Conservation (phyloP, 1,284 basidiomycete species). For the Sporisorium graminicola region DNA sequence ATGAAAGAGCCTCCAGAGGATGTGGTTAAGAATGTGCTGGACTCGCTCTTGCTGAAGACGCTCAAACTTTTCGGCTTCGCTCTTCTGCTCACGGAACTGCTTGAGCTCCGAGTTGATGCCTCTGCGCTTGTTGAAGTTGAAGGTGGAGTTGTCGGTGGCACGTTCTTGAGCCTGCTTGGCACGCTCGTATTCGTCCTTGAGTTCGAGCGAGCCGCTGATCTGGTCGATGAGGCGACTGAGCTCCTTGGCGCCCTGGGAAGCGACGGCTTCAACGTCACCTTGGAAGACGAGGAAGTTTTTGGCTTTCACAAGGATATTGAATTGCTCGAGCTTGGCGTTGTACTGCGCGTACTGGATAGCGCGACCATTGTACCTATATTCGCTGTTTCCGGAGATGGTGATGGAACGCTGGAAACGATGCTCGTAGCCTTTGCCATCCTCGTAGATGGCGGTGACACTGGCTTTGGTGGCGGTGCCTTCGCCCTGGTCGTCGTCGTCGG, state of each 20-base stretch:
- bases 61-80: slow-evolving; percentile 90
- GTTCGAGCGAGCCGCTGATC: slow-evolving; percentile 81
- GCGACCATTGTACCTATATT: slow-evolving; percentile 66
- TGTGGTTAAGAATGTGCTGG: slow-evolving; percentile 81
- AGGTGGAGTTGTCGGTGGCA: slow-evolving; percentile 91
- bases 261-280: slow-evolving; percentile 97
- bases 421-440: slow-evolving; percentile 81
- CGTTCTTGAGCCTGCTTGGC: slow-evolving; percentile 88
- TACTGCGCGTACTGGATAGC: slow-evolving; percentile 58
- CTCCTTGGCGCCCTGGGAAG: slow-evolving; percentile 91
- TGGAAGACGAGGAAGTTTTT: slow-evolving; percentile 99
- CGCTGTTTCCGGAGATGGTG: slow-evolving; percentile 82
- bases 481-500: slow-evolving; percentile 74
- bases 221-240: slow-evolving; percentile 92
- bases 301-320: slow-evolving; percentile 96
- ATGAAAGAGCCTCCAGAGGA: slow-evolving; percentile 90
- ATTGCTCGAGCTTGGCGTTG: slow-evolving; percentile 61
- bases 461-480: slow-evolving; percentile 89
- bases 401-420: slow-evolving; percentile 90
- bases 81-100: slow-evolving; percentile 96
- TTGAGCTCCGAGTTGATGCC: slow-evolving; percentile 95
- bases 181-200: slow-evolving; percentile 87
- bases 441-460: slow-evolving; percentile 92
- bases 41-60: slow-evolving; percentile 81
- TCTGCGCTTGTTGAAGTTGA: slow-evolving; percentile 91